Conservation (phyloP, 2,329 filamentous ascomycete genomes). For the Microcyclosporella mali region DNA sequence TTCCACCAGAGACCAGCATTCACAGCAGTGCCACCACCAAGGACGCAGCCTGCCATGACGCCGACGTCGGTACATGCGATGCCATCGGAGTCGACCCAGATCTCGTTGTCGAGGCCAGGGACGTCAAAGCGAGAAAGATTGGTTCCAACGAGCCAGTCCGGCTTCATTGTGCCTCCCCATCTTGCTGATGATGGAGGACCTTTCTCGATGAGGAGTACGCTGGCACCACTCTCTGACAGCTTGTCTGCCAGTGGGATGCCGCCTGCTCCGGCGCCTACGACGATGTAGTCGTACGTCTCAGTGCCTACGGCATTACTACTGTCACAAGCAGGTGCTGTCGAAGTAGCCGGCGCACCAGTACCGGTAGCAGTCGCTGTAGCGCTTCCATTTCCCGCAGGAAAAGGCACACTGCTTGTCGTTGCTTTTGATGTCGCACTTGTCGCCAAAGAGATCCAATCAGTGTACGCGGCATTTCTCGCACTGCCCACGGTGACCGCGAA, state of each 20-base stretch:
- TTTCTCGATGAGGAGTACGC: constrained; percentile 53
- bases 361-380: constrained; percentile 14
- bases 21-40: constrained; percentile 61
- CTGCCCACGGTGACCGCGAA: constrained; percentile 44
- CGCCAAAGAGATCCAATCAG: constrained; percentile 33
- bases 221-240: constrained; percentile 59
- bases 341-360: constrained; percentile 17
- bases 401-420: constrained; percentile 18
- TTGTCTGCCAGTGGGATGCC: constrained; percentile 56
- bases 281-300: constrained; percentile 56
- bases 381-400: constrained; percentile 2
- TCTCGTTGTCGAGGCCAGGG: constrained; percentile 64
- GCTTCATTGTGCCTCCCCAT: constrained; percentile 57
- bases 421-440: constrained; percentile 37
- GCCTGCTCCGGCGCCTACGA: constrained; percentile 57
- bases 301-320: constrained; percentile 31
- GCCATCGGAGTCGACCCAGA: constrained; percentile 57
- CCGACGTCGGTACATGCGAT: constrained; percentile 65
- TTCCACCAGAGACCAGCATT: constrained; percentile 66
- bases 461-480: constrained; percentile 42
- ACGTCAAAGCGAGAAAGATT: constrained; percentile 66
- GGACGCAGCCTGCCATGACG: constrained; percentile 65
- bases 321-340: constrained; percentile 22
- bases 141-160: constrained; percentile 56
- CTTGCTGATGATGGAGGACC: constrained; percentile 54